Percentiles rank a stretch among this genome's conserved stretches.
These are phyloP conservation scores for Psilocybe subaeruginosa DNA, from an alignment of 768 basidiomycete genomes.

Conservation along the genomic window DNA sequence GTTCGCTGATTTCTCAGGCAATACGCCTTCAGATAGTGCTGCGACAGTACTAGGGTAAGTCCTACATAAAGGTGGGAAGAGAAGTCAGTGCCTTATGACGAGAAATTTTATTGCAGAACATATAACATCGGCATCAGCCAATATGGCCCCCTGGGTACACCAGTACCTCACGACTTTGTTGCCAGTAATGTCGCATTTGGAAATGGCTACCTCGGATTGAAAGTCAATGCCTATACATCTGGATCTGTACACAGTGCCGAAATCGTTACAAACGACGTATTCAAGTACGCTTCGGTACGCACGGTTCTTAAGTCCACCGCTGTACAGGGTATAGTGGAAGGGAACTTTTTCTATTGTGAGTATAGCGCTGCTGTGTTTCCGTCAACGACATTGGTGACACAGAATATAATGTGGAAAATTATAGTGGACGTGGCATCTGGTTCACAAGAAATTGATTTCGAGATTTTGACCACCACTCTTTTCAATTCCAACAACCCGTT, in stretches of 20 bases:
- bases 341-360: conserved; percentile 40
- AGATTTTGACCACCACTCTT: conserved; percentile 37
- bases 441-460: conserved; percentile 36
- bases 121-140: conserved; percentile 24
- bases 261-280: conserved; percentile 28
- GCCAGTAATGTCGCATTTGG: conserved; percentile 33
- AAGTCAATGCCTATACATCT: conserved; percentile 32
- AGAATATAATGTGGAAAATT: neutral
- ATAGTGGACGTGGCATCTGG: conserved; percentile 25
- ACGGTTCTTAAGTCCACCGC: conserved; percentile 37
- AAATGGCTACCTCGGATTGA: conserved; percentile 33
- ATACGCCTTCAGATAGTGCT: neutral
- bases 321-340: conserved; percentile 35
- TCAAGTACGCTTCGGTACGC: conserved; percentile 37
- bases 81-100: neutral
- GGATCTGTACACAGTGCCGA: conserved; percentile 32
- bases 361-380: too few species aligned
- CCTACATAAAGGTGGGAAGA: neutral
- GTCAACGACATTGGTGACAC: too few species aligned
- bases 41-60: conserved; percentile 3
- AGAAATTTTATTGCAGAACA: neutral
- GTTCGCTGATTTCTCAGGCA: conserved; percentile 4
- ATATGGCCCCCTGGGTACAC: conserved; percentile 21
- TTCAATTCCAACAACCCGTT: conserved; percentile 22
- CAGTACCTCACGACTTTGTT: conserved; percentile 28